Percentiles rank a stretch among this genome's conserved stretches.
These are phyloP conservation scores for Canariomyces notabilis DNA, from an alignment of 2,329 filamentous ascomycete genomes.

Conservation along the genomic window DNA sequence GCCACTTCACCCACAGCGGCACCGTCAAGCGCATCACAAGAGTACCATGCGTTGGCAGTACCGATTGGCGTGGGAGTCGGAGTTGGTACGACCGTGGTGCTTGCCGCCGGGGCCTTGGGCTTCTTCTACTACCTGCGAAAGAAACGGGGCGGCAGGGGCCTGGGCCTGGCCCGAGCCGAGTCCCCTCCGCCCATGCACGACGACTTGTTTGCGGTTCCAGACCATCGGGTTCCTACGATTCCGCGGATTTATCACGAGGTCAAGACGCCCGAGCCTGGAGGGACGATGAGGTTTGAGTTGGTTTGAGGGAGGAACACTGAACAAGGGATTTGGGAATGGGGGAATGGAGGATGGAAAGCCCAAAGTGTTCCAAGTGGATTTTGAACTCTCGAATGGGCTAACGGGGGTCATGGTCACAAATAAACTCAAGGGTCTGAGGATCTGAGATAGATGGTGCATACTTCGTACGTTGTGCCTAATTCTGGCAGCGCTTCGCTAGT, in stretches of 20 bases:
- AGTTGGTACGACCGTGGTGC: constrained; percentile 10
- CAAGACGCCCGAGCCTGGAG: neutral
- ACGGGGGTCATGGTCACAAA: too few species aligned
- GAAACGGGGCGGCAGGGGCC: constrained; percentile 10
- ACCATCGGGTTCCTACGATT: constrained; percentile 1
- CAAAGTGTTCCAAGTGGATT: too few species aligned
- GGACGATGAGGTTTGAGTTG: constrained; percentile 1
- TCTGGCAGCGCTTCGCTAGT: too few species aligned
- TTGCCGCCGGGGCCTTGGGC: constrained; percentile 9
- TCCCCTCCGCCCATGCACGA: constrained; percentile 14
- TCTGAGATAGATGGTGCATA: too few species aligned
- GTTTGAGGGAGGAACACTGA: constrained; percentile 1
- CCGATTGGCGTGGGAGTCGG: constrained; percentile 16
- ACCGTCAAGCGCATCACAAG: neutral
- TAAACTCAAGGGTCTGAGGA: too few species aligned
- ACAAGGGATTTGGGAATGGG: too few species aligned
- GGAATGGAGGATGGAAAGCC: neutral
- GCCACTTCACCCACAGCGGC: neutral
- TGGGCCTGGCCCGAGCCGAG: constrained; percentile 14
- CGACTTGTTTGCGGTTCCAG: constrained; percentile 6
- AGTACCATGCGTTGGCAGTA: neutral
- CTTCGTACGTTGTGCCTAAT: too few species aligned
- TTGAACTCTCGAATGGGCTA: neutral
- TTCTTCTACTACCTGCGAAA: constrained; percentile 21
- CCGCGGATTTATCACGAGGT: neutral